Evolutionary conservation across 495 filamentous ascomycete genomes (phyloP), one percentile per base, ranked within the genome.

Genomic region (Cetradonia linearis): DNA sequence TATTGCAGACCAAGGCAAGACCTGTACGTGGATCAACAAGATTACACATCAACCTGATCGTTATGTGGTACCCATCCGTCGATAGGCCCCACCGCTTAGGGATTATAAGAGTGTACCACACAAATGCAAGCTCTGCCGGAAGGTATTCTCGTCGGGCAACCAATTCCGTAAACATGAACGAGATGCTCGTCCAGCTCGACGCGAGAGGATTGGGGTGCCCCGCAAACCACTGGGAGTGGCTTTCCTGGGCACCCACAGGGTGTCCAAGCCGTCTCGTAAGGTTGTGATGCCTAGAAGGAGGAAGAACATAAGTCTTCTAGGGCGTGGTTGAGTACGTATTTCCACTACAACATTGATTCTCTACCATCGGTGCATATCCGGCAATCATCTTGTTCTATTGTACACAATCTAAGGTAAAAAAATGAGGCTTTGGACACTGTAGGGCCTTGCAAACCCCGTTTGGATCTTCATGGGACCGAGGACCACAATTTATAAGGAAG

Each of bases 101-200:
- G 27, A 36, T 25, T 23, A 55, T 9, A 52, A 46, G 37, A 36
- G 48, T 10, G 25, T 42, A 27, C 59, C 63, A 9, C 36, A 47
- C 5, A 62, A 59, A 48, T 65, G 59, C 38, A 46, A 56, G n/a
- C 20, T 23, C 5, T 65, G 63, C 50, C 46, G 58, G 14, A 62
- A 44, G 33, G 44, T 48, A 1, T 62, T 62, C 34, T 37, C 63
- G 10, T 65, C 63, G 9, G 48, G 55, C 9, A 65, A 55, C 11
- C 42, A 58, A 55, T 65, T 55, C 31, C 37, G 28, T 18, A 56
- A 56, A 50, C 57, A 63, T 27, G 20, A 38, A 23, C 48, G 57
- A 8, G 49, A 60, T 25, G 36, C 42, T 3, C 57, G 60, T 16
- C 50, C 18, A n/a, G 16, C 23, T 2, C 33, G 27, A 18, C 9